Percentiles rank a stretch among this genome's conserved stretches.
Conservation (phyloP, 176 grass and related monocot genomes). For the Pharus latifolius region DNA sequence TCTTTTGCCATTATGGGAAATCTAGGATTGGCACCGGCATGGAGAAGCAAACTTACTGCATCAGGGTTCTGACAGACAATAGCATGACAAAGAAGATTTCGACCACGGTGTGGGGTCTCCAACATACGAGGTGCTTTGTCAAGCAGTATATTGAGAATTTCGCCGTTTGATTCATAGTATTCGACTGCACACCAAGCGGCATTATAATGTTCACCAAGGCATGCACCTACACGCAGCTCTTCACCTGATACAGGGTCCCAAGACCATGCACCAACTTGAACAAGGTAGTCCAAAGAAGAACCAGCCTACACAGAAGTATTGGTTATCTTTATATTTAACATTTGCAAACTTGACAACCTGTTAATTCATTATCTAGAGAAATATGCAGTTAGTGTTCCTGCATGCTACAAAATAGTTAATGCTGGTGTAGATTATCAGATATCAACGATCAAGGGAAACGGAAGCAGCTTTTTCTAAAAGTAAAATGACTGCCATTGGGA, state of each 20-base stretch:
- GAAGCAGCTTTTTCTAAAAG: not conserved
- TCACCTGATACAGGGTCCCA: conserved; percentile 45
- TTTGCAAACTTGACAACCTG: not conserved
- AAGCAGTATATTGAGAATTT: conserved; percentile 46
- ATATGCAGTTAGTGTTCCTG: not conserved
- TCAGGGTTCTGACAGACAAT: conserved; percentile 56
- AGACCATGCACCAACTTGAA: conserved; percentile 46
- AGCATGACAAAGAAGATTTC: conserved; percentile 58
- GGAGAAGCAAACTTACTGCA: conserved; percentile 36
- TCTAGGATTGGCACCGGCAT: conserved; percentile 40
- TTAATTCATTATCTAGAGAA: not conserved
- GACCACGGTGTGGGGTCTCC: conserved; percentile 38
- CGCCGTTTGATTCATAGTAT: conserved; percentile 41
- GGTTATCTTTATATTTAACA: not conserved
- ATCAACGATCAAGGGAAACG: not conserved
- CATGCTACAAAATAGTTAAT: not conserved
- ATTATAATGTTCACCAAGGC: conserved; percentile 46
- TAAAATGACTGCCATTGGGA: no score
- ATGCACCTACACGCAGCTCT: conserved; percentile 54
- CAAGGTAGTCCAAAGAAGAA: conserved; percentile 33
- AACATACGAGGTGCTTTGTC: conserved; percentile 40
- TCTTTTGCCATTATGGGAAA: conserved; percentile 36
- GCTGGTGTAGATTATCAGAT: not conserved
- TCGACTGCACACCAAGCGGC: conserved; percentile 50
- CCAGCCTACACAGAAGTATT: conserved; percentile 25